Percentiles rank a stretch among this genome's conserved stretches.
These are phyloP conservation scores for Gnaphalium uliginosum DNA, from an alignment of 129 eudicot species.

Conservation along the genomic window DNA sequence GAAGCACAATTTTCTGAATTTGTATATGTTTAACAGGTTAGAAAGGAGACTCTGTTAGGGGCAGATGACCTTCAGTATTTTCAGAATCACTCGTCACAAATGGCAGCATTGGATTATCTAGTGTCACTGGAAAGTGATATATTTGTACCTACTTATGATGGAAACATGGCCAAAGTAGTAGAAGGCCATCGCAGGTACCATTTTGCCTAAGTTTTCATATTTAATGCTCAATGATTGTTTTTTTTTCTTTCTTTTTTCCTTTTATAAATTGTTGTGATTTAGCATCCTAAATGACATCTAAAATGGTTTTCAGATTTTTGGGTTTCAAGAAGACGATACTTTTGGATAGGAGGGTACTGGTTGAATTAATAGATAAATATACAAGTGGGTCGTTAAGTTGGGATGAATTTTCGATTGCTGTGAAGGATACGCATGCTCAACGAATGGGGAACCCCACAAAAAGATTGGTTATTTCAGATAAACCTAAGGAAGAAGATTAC, in stretches of 20 bases:
- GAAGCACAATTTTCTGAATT: background rate
- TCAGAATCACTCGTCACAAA: conserved; percentile 96
- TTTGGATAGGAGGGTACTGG: conserved; percentile 71
- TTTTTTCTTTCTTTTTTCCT: background rate
- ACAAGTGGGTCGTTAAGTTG: conserved; percentile 59
- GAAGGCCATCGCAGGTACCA: conserved; percentile 96
- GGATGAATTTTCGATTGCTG: conserved; percentile 83
- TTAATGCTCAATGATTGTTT: background rate
- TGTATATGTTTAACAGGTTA: conserved; percentile 53
- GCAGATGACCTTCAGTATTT: conserved; percentile 78
- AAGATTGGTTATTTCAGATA: conserved; percentile 77
- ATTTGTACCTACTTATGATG: conserved; percentile 96
- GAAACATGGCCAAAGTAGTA: conserved; percentile 99
- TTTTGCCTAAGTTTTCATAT: background rate
- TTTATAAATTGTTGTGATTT: background rate
- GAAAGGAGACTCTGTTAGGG: conserved; percentile 89
- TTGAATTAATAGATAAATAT: conserved; percentile 82
- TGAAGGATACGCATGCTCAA: conserved; percentile 66
- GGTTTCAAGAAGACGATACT: conserved; percentile 87
- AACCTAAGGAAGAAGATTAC: conserved; percentile 96
- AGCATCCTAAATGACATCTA: background rate
- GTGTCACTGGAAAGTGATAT: conserved; percentile 96
- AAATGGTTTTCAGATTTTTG: conserved; percentile 53
- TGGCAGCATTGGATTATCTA: conserved; percentile 97
- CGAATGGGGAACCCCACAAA: conserved; percentile 84